Evolutionary conservation across 2,329 filamentous ascomycete genomes (phyloP), one percentile per base, ranked within the genome.

Genomic region (Phoma herbarum): DNA sequence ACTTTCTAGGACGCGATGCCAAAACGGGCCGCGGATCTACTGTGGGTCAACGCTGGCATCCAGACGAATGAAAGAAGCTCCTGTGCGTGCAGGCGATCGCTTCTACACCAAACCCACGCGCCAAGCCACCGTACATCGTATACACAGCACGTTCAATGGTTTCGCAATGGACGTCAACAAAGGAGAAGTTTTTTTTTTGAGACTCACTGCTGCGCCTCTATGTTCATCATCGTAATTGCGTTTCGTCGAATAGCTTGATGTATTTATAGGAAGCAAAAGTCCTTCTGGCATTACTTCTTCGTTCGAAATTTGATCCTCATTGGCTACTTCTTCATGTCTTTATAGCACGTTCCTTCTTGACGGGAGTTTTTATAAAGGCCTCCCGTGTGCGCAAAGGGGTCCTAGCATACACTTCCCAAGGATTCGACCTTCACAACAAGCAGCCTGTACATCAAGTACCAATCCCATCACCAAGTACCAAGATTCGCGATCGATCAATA

Each of bases 401-500:
- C 2, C 4, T 2, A 18, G 31, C 31, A n/a, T 14, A 35, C 16
- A 8, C 8, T n/a, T 16, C 3, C 9, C 31, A 35, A 35, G 31
- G 16, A 7, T 14, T n/a, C 16, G 16, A 35, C 31, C 16, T 28
- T n/a, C 16, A 4, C 31, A 4, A 33, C 31, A 14, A 33, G 12
- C 31, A 33, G n/a, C 31, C 16, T 5, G 3, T 8, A 14, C 16
- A 4, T 35, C 31, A 18, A 35, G 8, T 11, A 11, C 26, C 31
- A 33, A 16, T 2, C 4, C n/a, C 33, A 37, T 33, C 23, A 26
- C 10, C 11, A 12, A 14, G 4, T 23, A 28, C 7, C 37, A 18
- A 18, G 16, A 35, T 16, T n/a, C 31, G 31, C 31, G n/a, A 4
- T 35, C 31, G 4, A n/a, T 35, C 16, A 18, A n/a, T 63, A 79